Percentiles rank a stretch among this genome's conserved stretches.
These are phyloP conservation scores for Talaromyces rugulosus DNA, from an alignment of 2,329 filamentous ascomycete species.

Conservation along the genomic window DNA sequence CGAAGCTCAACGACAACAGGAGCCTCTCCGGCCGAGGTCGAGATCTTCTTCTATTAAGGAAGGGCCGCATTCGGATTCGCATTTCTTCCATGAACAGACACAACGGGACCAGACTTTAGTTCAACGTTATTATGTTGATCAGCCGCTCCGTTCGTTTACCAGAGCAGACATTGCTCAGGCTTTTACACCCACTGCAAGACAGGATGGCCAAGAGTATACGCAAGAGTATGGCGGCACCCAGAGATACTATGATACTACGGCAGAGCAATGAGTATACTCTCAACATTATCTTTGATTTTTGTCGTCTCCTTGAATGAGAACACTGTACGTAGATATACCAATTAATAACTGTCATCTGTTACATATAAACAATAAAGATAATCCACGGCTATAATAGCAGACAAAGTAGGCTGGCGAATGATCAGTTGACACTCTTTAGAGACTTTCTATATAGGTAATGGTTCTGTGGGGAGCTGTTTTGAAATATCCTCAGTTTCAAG, in stretches of 20 bases:
- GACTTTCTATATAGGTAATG: too few relatives aligned
- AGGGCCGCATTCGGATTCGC: not conserved
- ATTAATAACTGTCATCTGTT: not conserved
- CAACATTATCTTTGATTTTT: not conserved
- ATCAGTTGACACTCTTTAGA: too few relatives aligned
- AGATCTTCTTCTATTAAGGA: constrained; percentile 20
- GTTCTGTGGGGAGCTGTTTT: too few relatives aligned
- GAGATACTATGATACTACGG: not conserved
- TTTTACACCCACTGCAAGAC: not conserved
- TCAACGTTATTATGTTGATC: not conserved
- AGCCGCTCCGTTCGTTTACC: not conserved
- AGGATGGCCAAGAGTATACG: not conserved
- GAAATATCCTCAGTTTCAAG: too few relatives aligned
- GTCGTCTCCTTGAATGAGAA: not conserved
- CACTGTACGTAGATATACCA: not conserved
- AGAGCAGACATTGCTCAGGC: not conserved
- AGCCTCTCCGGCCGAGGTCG: constrained; percentile 20
- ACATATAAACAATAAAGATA: not conserved
- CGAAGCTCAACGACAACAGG: constrained; percentile 23
- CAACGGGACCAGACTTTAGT: not conserved
- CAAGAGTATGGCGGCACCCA: not conserved
- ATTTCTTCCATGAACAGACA: not conserved
- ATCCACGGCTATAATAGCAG: not conserved
- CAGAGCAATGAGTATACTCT: not conserved
- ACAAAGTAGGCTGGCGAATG: too few relatives aligned